Evolutionary conservation across 805 yeast genomes (phyloP).

Genomic region (Wickerhamomyces chaumierensis): DNA sequence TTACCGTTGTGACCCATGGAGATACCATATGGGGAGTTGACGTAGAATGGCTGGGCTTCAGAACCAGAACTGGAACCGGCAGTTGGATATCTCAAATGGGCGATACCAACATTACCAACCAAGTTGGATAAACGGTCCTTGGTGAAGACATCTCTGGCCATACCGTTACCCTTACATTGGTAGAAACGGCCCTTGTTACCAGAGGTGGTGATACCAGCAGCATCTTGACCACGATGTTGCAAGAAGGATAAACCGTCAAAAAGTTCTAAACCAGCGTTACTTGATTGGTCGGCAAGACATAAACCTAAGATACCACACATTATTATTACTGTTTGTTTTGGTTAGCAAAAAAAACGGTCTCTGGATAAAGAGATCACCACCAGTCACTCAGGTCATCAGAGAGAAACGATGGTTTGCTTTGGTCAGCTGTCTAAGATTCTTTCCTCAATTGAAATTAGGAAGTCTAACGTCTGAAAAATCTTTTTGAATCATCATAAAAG

Average conservation of each 20-base stretch:
- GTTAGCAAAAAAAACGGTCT: too few species aligned
- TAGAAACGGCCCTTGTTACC: constrained; percentile 87
- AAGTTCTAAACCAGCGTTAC: constrained; percentile 76
- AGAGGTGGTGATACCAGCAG: constrained; percentile 97
- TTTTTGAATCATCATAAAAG: constrained; percentile 9
- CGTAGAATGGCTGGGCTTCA: constrained; percentile 98
- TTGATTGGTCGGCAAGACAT: constrained; percentile 63
- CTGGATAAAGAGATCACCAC: too few species aligned
- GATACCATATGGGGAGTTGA: constrained; percentile 93
- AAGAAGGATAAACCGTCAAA: constrained; percentile 87
- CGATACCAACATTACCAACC: constrained; percentile 91
- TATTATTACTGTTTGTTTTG: background rate
- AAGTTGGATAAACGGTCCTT: constrained; percentile 65
- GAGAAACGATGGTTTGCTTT: too few species aligned
- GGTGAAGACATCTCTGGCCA: constrained; percentile 97
- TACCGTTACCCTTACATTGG: constrained; percentile 98
- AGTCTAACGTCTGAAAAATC: constrained; percentile 22
- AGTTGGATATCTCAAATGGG: constrained; percentile 92
- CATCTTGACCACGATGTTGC: constrained; percentile 98
- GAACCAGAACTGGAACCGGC: constrained; percentile 94
- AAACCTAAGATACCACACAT: constrained; percentile 97
- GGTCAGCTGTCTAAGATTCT: constrained; percentile 14
- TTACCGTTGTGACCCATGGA: constrained; percentile 90
- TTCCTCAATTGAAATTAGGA: constrained; percentile 20
- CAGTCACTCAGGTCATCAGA: too few species aligned